Conservation (phyloP, 441 rosid genomes). For the Eruca vesicaria region DNA sequence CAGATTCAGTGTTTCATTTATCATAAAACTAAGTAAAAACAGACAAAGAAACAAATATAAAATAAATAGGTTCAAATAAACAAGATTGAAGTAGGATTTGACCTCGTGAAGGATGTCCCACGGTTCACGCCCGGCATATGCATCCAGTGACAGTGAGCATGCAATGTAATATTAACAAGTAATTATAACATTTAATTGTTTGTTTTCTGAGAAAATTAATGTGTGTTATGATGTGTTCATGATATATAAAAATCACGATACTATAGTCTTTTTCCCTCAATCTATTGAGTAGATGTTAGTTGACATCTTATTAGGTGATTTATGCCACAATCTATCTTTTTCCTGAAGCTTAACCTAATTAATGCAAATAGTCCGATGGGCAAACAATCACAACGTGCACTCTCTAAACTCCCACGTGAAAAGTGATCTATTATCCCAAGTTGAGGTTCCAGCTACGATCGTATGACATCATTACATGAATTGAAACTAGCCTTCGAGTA, state of each 20-base stretch:
- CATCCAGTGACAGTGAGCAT: constrained; percentile 23
- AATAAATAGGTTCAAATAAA: too few relatives aligned
- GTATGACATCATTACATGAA: too few relatives aligned
- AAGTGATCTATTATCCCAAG: background rate
- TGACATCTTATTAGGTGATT: too few relatives aligned
- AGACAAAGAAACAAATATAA: background rate
- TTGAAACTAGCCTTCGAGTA: too few relatives aligned
- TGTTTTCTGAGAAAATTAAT: background rate
- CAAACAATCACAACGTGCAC: background rate
- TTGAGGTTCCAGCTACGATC: background rate
- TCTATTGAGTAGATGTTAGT: too few relatives aligned
- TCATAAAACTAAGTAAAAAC: background rate
- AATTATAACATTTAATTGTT: background rate
- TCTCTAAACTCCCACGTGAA: background rate
- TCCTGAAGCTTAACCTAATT: background rate
- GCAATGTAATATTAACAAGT: background rate
- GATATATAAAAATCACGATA: too few relatives aligned
- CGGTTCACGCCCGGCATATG: constrained; percentile 32
- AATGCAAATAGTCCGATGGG: background rate
- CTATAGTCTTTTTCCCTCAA: background rate
- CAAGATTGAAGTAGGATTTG: too few relatives aligned
- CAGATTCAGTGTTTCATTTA: constrained; percentile 19
- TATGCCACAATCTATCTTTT: too few relatives aligned
- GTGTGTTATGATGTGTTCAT: background rate
- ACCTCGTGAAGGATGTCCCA: constrained; percentile 34